Evolutionary conservation across 192 early-diverging fungal species (phyloP), one percentile per base, ranked within the genome.

Genomic region (Mortierella antarctica): DNA sequence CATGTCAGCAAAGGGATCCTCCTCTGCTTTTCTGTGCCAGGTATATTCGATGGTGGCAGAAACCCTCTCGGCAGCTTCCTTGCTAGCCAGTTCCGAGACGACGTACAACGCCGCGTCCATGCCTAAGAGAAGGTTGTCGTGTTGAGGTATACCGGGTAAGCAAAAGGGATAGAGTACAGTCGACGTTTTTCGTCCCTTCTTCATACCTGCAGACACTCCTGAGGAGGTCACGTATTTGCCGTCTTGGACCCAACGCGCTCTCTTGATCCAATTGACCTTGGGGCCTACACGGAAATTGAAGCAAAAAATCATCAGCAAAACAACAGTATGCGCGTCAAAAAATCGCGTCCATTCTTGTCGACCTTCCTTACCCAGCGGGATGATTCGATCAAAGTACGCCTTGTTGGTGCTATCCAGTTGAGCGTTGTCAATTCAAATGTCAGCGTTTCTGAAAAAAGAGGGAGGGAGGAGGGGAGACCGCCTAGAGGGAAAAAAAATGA

Each of bases 231-330:
- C 82, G 44, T 48, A 80, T 17, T 86, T 87, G 40, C 80, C 85
- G 71, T 89, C 88, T 20, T 81, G 65, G 6, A 89, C 85, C 83
- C 82, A 89, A 42, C 88, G 78, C 21, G 87, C 88, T 12, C 73
- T 81, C 20, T 77, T 82, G 23, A 88, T 57, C 86, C 87, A 89
- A n/a, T 78, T 65, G 11, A 88, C 84, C 1, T 31, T 31, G 31
- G 31, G 31, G 1, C 31, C 31, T 31, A 31, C 1, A 31, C 31
- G 31, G 31, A 31, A 31, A 31, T 31, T 31, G 31, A 31, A 31
- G 31, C 3, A 31, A 31, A 31, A 31, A 31, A 31, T 31, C 31
- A 2, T 31, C 31, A 31, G 31, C 31, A 31, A 31, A 31, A 3
- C 40, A 59, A 15, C 56, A 57, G 4, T 5, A 31, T 14, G 11